Evolutionary conservation across 805 yeast genomes (phyloP), one percentile per base, ranked within the genome.

Genomic region (Komagataella pseudopastoris): DNA sequence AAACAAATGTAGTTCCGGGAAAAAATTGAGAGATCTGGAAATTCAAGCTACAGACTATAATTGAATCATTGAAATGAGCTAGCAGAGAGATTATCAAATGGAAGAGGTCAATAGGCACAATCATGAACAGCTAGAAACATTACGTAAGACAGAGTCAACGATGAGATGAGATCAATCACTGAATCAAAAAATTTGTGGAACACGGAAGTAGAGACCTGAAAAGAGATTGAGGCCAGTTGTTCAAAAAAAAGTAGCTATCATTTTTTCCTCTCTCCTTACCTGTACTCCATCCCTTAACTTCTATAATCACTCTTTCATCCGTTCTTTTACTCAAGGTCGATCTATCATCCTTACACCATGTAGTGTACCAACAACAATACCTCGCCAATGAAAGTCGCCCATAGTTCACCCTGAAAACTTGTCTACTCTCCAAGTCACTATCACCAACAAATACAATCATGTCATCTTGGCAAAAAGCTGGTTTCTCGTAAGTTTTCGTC

Each of bases 391-490:
- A 23, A 30, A 44, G 22, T 36, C 23, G 50, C 50, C 50, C 23
- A 23, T 23, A 48, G 45, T 30, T 16, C 46, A 45, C 44, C 51
- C 45, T 48, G 24, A 14, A 43, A 23, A 48, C 16, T 18, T 43
- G 22, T 44, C 46, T 36, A 30, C 50, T n/a, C 23, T 23, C 30
- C 12, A 23, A 17, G 17, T 22, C 18, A 8, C 50, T 48, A n/a
- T 47, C 44, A 23, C 36, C 49, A 51, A 51, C 49, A 51, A 47
- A 48, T 49, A 36, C 52, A 56, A 67, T 51, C 54, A 77, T 77
- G 82, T 68, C 82, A 58, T 65, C 75, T 59, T 79, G 83, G 83
- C 78, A 78, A 72, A 77, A 78, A 66, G 83, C 83, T 61, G 85
- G 85, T 61, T 70, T 78, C 65, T 74, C 83, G 71, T 78, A 74